These are phyloP conservation scores for Malus sylvestris DNA, from an alignment of 306 rosid species.

Conservation along the genomic window DNA sequence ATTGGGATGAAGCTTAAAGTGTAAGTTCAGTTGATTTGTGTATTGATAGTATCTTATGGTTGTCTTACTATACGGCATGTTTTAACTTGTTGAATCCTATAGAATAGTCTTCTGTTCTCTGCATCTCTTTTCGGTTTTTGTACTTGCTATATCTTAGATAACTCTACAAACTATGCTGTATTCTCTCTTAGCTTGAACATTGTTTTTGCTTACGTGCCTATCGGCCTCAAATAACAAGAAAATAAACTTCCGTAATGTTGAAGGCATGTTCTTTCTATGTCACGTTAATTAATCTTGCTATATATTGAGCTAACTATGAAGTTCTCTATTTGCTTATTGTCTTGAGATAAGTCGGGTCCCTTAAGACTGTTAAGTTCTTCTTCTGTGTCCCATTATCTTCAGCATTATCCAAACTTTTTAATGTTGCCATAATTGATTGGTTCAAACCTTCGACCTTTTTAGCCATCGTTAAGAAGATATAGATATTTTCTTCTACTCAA, in stretches of 20 bases:
- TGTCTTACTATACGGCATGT: neutral
- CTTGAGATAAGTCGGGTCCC: no score
- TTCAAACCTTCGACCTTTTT: neutral
- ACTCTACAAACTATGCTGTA: no score
- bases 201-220: neutral
- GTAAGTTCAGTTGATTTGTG: constrained; percentile 18
- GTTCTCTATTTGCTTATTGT: neutral
- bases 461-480: neutral
- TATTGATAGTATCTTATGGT: neutral
- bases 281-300: neutral
- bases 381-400: neutral
- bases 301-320: neutral
- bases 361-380: neutral
- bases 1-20: constrained; percentile 45
- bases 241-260: neutral
- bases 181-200: neutral
- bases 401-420: neutral
- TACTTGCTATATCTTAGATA: neutral
- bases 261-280: neutral
- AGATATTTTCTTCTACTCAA: neutral
- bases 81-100: neutral
- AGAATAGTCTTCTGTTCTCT: neutral
- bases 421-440: neutral
- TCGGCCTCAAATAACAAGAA: neutral
- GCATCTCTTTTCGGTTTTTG: neutral